Conservation (phyloP, 2,329 filamentous ascomycete species). For the Colletotrichum coccodes region DNA sequence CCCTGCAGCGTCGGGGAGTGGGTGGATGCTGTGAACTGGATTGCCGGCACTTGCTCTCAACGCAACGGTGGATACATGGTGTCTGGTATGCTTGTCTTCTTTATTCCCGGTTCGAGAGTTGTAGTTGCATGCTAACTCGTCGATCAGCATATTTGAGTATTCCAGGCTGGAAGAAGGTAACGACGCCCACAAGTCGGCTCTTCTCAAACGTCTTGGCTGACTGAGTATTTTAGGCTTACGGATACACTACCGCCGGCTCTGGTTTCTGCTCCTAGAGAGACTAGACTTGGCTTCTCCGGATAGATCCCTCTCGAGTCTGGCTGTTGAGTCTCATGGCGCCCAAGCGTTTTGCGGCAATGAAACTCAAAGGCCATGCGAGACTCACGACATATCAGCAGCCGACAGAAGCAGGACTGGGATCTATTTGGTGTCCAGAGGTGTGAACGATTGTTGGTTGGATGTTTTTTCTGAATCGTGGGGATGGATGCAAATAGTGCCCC, state of each 20-base stretch:
- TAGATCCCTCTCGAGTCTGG: no score
- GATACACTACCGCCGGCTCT: not conserved
- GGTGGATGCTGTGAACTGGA: constrained; percentile 4
- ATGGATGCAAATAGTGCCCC: no score
- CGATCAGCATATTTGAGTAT: not conserved
- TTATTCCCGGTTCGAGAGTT: not conserved
- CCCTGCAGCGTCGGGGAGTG: not conserved
- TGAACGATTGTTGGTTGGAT: no score
- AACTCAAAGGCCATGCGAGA: no score
- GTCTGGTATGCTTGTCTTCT: not conserved
- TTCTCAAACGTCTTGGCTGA: not conserved
- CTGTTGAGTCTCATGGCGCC: no score
- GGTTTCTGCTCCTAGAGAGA: not conserved
- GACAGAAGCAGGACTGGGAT: no score
- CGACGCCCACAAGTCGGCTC: no score
- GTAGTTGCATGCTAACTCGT: not conserved
- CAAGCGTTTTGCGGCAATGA: no score
- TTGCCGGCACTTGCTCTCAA: not conserved
- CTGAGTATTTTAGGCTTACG: not conserved
- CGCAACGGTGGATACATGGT: not conserved
- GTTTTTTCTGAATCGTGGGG: no score
- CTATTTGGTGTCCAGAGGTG: no score
- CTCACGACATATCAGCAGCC: no score
- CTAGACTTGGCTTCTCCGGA: no score
- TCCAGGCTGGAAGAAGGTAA: not conserved